Evolutionary conservation across 2,329 filamentous ascomycete genomes (phyloP).

Genomic region (Paramyrothecium roridum): DNA sequence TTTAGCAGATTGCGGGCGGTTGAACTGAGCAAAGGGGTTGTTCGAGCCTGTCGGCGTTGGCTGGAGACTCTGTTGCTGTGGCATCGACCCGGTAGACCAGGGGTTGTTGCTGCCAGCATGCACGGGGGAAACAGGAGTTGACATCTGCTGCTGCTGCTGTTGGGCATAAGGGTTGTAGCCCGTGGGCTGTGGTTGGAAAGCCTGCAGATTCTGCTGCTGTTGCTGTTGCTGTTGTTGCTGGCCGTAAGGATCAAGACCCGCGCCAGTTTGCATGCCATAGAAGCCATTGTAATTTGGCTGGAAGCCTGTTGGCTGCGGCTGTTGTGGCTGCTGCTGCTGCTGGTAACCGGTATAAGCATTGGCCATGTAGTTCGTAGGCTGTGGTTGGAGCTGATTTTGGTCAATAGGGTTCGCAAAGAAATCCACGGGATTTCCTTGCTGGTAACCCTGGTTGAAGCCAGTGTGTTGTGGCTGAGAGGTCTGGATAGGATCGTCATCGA

Average conservation of each 20-base stretch:
- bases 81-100: slow-evolving; percentile 67
- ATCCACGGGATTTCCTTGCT: slow-evolving; percentile 93
- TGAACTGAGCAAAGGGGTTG: slow-evolving; percentile 89
- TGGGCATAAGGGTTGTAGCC: slow-evolving; percentile 54
- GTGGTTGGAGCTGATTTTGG: slow-evolving; percentile 67
- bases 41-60: slow-evolving; percentile 92
- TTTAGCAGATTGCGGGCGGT: slow-evolving; percentile 50
- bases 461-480: slow-evolving; percentile 69
- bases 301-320: slow-evolving; percentile 45
- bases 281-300: slow-evolving; percentile 61
- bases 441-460: slow-evolving; percentile 94
- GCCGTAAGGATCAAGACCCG: slow-evolving; percentile 68
- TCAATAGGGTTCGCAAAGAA: slow-evolving; percentile 96
- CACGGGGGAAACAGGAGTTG: slow-evolving; percentile 45
- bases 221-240: slow-evolving; percentile 25
- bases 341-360: slow-evolving; percentile 54
- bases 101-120: slow-evolving; percentile 91
- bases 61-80: slow-evolving; percentile 59
- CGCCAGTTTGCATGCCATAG: slow-evolving; percentile 64
- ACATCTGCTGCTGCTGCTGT: slow-evolving; percentile 30
- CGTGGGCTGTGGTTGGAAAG: slow-evolving; percentile 49
- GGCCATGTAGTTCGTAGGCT: slow-evolving; percentile 71
- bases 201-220: slow-evolving; percentile 35
- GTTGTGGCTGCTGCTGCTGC: slow-evolving; percentile 36
- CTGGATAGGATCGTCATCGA: slow-evolving; percentile 72